Evolutionary conservation across 768 basidiomycete genomes (phyloP).

Genomic region (Naganishia friedmannii): DNA sequence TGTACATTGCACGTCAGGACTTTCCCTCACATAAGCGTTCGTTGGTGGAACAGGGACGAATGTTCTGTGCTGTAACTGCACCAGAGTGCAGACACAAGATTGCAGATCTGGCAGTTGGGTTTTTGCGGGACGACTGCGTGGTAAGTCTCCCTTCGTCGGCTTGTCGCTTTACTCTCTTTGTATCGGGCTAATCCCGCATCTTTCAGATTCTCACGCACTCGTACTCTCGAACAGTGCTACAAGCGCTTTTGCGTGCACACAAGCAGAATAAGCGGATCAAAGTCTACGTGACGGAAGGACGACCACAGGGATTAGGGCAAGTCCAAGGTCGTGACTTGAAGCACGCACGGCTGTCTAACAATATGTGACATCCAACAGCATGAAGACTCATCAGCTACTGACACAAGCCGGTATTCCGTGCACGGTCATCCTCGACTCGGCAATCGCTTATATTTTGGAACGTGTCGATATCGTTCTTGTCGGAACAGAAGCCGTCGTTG

Average conservation of each 20-base stretch:
- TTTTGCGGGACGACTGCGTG: conserved; percentile 85
- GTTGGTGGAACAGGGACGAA: conserved; percentile 74
- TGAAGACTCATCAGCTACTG: conserved; percentile 84
- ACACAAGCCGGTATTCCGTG: conserved; percentile 88
- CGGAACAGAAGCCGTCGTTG: conserved; percentile 96
- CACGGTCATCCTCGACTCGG: conserved; percentile 90
- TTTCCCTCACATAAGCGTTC: conserved; percentile 79
- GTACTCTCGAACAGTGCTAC: conserved; percentile 91
- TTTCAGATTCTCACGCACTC: conserved; percentile 90
- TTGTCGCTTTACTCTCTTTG: not conserved
- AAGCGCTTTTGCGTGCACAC: conserved; percentile 85
- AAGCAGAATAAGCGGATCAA: conserved; percentile 82
- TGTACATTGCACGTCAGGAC: conserved; percentile 57
- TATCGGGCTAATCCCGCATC: not conserved
- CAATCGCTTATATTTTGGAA: conserved; percentile 95
- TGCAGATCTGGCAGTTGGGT: conserved; percentile 78
- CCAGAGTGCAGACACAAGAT: conserved; percentile 85
- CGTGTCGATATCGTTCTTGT: conserved; percentile 92
- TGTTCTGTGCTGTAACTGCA: conserved; percentile 69
- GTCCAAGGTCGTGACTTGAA: conserved; percentile 41
- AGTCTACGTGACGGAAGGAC: conserved; percentile 95
- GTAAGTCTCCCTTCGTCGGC: conserved; percentile 48
- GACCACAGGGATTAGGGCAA: conserved; percentile 82
- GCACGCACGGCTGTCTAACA: conserved; percentile 12
- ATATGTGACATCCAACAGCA: conserved; percentile 56